These are phyloP conservation scores for Claviceps purpurea DNA, from an alignment of 2,329 filamentous ascomycete species.

Conservation along the genomic window DNA sequence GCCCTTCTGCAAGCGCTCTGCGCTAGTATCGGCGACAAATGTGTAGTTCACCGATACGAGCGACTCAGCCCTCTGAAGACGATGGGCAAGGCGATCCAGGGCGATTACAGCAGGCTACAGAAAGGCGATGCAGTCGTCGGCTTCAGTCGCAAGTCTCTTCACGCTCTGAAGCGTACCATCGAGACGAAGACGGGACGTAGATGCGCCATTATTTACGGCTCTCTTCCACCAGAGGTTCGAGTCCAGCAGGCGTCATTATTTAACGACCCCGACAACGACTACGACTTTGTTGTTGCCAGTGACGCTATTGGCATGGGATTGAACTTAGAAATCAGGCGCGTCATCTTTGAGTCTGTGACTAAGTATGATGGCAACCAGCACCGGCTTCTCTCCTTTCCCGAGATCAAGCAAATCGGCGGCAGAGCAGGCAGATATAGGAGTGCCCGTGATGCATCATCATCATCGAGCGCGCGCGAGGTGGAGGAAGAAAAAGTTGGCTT, in stretches of 20 bases:
- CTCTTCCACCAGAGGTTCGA: conserved; percentile 80
- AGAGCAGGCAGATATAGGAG: conserved; percentile 78
- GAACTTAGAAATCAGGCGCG: conserved; percentile 80
- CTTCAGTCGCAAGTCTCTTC: conserved; percentile 73
- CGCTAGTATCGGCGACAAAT: conserved; percentile 65
- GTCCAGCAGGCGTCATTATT: conserved; percentile 85
- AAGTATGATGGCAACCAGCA: conserved; percentile 55
- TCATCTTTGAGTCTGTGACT: conserved; percentile 67
- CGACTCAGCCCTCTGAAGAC: conserved; percentile 67
- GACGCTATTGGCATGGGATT: conserved; percentile 97
- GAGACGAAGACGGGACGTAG: conserved; percentile 63
- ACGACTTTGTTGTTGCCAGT: conserved; percentile 85
- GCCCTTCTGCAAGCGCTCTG: conserved; percentile 67
- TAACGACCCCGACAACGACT: conserved; percentile 91
- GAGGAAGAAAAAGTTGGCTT: conserved; percentile 44
- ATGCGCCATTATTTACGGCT: conserved; percentile 87
- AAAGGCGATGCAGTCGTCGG: conserved; percentile 87
- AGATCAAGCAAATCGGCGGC: conserved; percentile 90
- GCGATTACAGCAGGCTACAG: conserved; percentile 51
- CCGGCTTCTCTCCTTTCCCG: conserved; percentile 51
- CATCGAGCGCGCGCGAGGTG: conserved; percentile 9
- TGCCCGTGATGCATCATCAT: conserved; percentile 25
- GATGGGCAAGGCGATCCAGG: conserved; percentile 47
- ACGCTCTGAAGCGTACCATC: conserved; percentile 64
- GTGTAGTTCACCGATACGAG: conserved; percentile 70